Evolutionary conservation across 164 flowering plant species (phyloP).

Genomic region (Taxillus chinensis): DNA sequence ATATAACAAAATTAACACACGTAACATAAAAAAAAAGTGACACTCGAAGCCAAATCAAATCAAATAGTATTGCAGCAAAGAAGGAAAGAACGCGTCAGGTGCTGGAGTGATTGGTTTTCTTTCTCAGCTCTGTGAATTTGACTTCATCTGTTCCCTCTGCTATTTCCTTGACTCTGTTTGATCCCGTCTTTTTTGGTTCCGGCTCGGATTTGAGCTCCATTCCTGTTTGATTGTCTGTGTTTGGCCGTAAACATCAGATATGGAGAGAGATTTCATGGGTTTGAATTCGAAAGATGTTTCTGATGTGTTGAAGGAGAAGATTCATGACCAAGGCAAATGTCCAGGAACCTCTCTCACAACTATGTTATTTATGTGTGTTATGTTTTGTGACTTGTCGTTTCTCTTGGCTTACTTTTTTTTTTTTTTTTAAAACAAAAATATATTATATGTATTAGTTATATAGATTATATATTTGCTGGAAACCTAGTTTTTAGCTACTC

Average conservation of each 20-base stretch:
- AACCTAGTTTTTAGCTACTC: no score
- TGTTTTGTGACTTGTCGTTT: background rate
- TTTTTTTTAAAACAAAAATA: no score
- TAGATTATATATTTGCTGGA: background rate
- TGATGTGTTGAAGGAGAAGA: conserved; percentile 28
- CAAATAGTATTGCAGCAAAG: background rate
- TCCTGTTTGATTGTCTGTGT: conserved; percentile 3
- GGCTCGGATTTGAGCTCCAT: background rate
- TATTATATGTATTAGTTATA: background rate
- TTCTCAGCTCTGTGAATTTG: background rate
- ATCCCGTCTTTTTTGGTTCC: conserved; percentile 3
- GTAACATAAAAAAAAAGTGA: no score
- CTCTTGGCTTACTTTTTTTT: background rate
- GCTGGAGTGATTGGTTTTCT: no score
- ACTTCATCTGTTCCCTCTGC: no score
- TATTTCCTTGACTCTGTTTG: no score
- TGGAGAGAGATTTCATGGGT: conserved; percentile 62
- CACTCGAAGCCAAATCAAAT: background rate
- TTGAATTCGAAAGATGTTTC: conserved; percentile 25
- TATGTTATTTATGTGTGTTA: background rate
- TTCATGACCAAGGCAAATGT: conserved; percentile 21
- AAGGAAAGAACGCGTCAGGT: no score
- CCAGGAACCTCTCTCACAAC: conserved; percentile 14
- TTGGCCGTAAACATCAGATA: conserved; percentile 4
- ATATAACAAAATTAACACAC: no score